A percentile compares a stretch with the other conserved stretches of the same genome.
phyloP scores from a whole-genome alignment of 2,329 filamentous ascomycete species.

The Chaetothyriales sp. region DNA sequence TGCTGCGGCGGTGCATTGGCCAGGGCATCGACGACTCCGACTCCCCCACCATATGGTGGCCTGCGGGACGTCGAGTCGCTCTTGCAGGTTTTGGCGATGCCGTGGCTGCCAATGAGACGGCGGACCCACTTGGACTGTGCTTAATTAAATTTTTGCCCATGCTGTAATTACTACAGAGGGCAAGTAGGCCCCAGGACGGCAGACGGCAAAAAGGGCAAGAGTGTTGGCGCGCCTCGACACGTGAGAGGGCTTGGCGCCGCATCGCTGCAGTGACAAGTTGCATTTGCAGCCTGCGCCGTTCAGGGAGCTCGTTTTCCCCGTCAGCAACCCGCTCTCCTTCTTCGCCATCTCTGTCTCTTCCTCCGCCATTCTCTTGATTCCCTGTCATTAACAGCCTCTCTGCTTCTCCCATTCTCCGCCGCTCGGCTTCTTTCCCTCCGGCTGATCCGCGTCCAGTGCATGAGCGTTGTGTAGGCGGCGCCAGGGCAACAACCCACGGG shows the following conservation, averaged over 20 bases:
- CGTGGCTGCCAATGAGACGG: not conserved
- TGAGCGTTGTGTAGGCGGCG: constrained; percentile 17
- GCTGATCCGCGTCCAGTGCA: constrained; percentile 6
- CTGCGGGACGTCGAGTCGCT: not conserved
- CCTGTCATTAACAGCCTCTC: not conserved
- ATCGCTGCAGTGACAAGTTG: not conserved
- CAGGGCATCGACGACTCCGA: not conserved
- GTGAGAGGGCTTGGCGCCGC: not conserved
- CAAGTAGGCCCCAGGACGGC: no score
- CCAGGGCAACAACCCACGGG: constrained; percentile 27
- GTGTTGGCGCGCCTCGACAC: not conserved
- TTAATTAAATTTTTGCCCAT: not conserved
- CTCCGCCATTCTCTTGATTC: not conserved
- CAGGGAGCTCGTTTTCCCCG: not conserved
- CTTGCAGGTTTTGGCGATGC: not conserved
- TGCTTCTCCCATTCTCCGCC: not conserved
- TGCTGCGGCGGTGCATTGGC: not conserved
- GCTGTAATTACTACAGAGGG: not conserved
- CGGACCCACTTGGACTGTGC: not conserved
- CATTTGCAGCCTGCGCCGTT: not conserved
- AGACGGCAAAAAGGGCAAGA: no score
- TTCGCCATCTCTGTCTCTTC: not conserved
- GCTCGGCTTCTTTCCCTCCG: not conserved
- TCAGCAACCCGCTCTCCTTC: not conserved
- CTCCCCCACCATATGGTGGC: not conserved